phyloP scores from a whole-genome alignment of 2,329 filamentous ascomycete species.

The Simplicillium sp. region DNA sequence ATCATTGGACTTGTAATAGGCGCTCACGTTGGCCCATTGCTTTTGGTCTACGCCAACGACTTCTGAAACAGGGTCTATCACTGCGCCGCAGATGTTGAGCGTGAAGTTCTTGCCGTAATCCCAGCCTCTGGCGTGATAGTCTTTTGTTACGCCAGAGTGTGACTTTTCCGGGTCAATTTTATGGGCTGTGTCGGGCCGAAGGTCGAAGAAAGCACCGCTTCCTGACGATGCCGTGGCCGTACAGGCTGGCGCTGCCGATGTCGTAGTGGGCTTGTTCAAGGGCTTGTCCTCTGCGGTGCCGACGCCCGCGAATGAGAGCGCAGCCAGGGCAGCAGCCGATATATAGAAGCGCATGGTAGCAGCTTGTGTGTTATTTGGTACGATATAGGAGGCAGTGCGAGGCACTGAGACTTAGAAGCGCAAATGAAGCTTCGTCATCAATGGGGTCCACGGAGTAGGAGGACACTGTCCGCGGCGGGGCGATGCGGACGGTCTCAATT shows the following conservation, averaged over 20 bases:
- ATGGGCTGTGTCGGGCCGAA: constrained; percentile 44
- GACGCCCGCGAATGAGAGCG: constrained; percentile 23
- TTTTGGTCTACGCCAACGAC: constrained; percentile 54
- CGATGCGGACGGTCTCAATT: too few species aligned
- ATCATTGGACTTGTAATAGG: constrained; percentile 59
- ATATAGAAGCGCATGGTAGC: constrained; percentile 16
- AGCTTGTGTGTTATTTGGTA: too few species aligned
- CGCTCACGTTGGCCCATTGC: constrained; percentile 65
- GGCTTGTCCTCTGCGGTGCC: constrained; percentile 18
- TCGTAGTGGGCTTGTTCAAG: constrained; percentile 25
- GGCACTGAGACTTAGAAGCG: too few species aligned
- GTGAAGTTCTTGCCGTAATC: constrained; percentile 79
- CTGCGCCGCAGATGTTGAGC: constrained; percentile 69
- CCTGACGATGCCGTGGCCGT: constrained; percentile 46
- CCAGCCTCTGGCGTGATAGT: constrained; percentile 59
- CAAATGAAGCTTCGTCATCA: too few species aligned
- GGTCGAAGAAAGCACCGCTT: constrained; percentile 49
- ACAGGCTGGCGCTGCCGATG: constrained; percentile 37
- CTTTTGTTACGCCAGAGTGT: constrained; percentile 32
- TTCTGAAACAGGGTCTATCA: constrained; percentile 55
- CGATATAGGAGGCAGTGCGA: too few species aligned
- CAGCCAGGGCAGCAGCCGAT: constrained; percentile 16
- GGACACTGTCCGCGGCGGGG: too few species aligned
- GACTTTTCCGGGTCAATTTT: constrained; percentile 32
- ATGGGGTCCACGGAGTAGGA: too few species aligned